phyloP scores from a whole-genome alignment of 257 asterid species.

The Paulownia fortunei region DNA sequence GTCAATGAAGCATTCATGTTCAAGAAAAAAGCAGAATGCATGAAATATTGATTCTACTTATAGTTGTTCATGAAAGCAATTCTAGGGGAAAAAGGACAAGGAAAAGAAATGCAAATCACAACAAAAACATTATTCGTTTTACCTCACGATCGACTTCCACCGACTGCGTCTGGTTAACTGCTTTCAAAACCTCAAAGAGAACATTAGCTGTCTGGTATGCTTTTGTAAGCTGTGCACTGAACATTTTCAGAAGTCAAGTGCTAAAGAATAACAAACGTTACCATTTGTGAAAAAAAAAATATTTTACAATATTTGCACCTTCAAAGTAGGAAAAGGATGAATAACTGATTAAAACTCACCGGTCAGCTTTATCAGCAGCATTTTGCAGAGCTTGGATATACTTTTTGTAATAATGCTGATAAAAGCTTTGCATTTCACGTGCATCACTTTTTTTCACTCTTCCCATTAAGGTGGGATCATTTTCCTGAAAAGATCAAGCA shows the following conservation, averaged over 20 bases:
- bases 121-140: constrained; percentile 1
- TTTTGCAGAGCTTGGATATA: constrained; percentile 98
- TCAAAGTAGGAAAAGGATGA: constrained; percentile 19
- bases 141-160: constrained; percentile 99
- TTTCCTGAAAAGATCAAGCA: constrained; percentile 66
- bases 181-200: constrained; percentile 98
- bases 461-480: constrained; percentile 95
- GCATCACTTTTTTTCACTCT: constrained; percentile 99
- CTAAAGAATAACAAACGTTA: constrained; percentile 8
- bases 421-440: constrained; percentile 99
- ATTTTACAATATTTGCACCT: constrained; percentile 4
- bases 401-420: constrained; percentile 96
- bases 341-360: constrained; percentile 53
- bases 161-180: constrained; percentile 93
- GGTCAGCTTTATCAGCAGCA: constrained; percentile 98
- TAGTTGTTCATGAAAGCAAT: constrained; percentile 23
- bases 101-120: constrained; percentile 22
- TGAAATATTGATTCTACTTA: constrained; percentile 11
- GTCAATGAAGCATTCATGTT: constrained; percentile 28
- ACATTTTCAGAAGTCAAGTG: constrained; percentile 35
- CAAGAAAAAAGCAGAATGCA: constrained; percentile 3
- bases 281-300: constrained; percentile 19
- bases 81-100: not conserved
- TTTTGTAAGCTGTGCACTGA: constrained; percentile 96
- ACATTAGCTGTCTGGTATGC: constrained; percentile 99